These are phyloP conservation scores for Pyricularia pennisetigena DNA, from an alignment of 2,329 filamentous ascomycete genomes.

Conservation along the genomic window DNA sequence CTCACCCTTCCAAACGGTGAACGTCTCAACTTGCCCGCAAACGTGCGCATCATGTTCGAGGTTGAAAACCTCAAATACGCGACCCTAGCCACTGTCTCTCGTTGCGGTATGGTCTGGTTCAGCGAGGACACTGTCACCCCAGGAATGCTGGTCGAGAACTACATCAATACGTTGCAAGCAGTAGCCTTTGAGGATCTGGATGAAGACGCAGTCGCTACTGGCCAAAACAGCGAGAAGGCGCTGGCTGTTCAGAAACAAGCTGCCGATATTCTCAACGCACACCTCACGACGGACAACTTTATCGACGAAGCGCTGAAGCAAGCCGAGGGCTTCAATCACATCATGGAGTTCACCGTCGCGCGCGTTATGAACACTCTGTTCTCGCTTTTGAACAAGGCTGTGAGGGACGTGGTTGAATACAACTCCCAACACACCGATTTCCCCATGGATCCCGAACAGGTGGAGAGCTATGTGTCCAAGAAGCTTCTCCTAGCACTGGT, in stretches of 20 bases:
- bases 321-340: constrained; percentile 75
- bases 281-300: constrained; percentile 71
- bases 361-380: constrained; percentile 89
- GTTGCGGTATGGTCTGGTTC: constrained; percentile 99
- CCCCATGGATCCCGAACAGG: constrained; percentile 78
- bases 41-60: constrained; percentile 99
- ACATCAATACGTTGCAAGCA: constrained; percentile 72
- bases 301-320: constrained; percentile 67
- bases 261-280: constrained; percentile 67
- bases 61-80: constrained; percentile 97
- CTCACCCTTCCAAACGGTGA: constrained; percentile 96
- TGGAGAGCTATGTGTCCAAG: constrained; percentile 84
- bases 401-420: constrained; percentile 88
- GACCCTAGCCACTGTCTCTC: constrained; percentile 95
- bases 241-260: constrained; percentile 70
- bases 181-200: constrained; percentile 91
- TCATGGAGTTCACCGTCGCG: constrained; percentile 95
- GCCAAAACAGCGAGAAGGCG: constrained; percentile 67
- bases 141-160: constrained; percentile 86
- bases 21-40: constrained; percentile 84
- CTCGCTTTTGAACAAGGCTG: constrained; percentile 89
- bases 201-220: constrained; percentile 73
- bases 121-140: constrained; percentile 94
- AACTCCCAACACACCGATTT: constrained; percentile 93
- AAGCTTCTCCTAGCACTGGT: constrained; percentile 87